These are phyloP conservation scores for Tricholoma flavovirens DNA, from an alignment of 768 basidiomycete species.

Conservation along the genomic window DNA sequence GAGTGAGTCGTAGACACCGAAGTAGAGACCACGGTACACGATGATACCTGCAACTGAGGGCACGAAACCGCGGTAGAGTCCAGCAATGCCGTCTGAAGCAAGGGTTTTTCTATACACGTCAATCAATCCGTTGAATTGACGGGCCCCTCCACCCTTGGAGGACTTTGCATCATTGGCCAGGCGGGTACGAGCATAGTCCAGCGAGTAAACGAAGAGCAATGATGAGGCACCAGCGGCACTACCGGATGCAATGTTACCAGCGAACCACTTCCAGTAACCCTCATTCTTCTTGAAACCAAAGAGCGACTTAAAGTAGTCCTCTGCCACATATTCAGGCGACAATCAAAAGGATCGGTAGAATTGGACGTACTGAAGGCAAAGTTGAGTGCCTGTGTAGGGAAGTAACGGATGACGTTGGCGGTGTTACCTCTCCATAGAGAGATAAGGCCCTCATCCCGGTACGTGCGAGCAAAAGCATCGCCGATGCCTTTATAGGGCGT, in stretches of 20 bases:
- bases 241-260: slow-evolving; percentile 96
- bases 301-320: slow-evolving; percentile 98
- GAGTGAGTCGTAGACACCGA: slow-evolving; percentile 93
- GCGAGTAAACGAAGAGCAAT: slow-evolving; percentile 98
- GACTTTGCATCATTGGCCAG: slow-evolving; percentile 98
- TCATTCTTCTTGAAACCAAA: slow-evolving; percentile 99
- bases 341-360: neutral
- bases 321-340: slow-evolving; percentile 30
- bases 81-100: slow-evolving; percentile 94
- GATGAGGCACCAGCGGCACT: slow-evolving; percentile 99
- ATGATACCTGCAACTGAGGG: slow-evolving; percentile 99
- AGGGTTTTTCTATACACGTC: slow-evolving; percentile 98
- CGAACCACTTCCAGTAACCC: slow-evolving; percentile 98
- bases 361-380: slow-evolving; percentile 92
- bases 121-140: slow-evolving; percentile 98
- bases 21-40: slow-evolving; percentile 99
- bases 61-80: slow-evolving; percentile 99
- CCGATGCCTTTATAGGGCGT: slow-evolving; percentile 93
- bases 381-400: slow-evolving; percentile 99
- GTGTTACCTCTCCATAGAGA: slow-evolving; percentile 99
- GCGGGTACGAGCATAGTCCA: slow-evolving; percentile 99
- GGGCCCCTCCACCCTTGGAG: slow-evolving; percentile 80
- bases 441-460: slow-evolving; percentile 90
- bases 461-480: slow-evolving; percentile 91
- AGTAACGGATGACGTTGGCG: slow-evolving; percentile 99